Evolutionary conservation across 2,329 filamentous ascomycete species (phyloP), one percentile per base, ranked within the genome.

Genomic region (Phaeosphaeriaceae sp.): DNA sequence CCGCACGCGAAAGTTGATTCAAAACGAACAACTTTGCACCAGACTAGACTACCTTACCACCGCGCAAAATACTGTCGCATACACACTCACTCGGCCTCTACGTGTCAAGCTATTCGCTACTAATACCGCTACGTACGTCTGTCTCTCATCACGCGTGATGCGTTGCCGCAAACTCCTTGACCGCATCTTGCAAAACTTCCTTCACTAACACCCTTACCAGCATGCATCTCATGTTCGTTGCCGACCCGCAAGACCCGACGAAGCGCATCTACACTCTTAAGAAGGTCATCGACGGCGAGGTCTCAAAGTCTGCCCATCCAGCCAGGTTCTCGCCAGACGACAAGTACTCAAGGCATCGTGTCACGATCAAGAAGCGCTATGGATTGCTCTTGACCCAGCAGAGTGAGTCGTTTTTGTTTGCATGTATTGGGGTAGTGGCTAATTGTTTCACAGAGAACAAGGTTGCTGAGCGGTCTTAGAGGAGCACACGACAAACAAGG

Each of bases 281-380:
- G 80, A 97, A 97, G 81, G 85, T 95, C 63, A 66, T 80, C 54
- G 82, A 86, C 65, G 88, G 89, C 71, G 85, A 92, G 72, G 90
- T 97, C 70, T 96, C 93, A 75, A 96, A 96, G 83, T 94, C 89
- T 45, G 94, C 94, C 48, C 93, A 97, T 79, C 93, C 94, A 38
- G 94, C 94, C 35, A 85, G 94, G 64, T 99, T 97, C 82, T 96
- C 91, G 38, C 94, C 94, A 58, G 94, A 99, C 78, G 94, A 99
- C 83, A 96, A 97, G 83, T 97, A 95, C 84, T 96, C 92, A 70
- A 81, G 84, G 72, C 93, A 97, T 79, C 87, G 94, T 65, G 92
- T 97, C 41, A 95, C 92, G 16, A 83, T 97, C 68, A 96, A 97
- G 87, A 92, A 90, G 81, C 84, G 94, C 70, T 97, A 96, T 72